phyloP scores from a whole-genome alignment of 2,329 filamentous ascomycete species.

The Keithomyces neogunnii region DNA sequence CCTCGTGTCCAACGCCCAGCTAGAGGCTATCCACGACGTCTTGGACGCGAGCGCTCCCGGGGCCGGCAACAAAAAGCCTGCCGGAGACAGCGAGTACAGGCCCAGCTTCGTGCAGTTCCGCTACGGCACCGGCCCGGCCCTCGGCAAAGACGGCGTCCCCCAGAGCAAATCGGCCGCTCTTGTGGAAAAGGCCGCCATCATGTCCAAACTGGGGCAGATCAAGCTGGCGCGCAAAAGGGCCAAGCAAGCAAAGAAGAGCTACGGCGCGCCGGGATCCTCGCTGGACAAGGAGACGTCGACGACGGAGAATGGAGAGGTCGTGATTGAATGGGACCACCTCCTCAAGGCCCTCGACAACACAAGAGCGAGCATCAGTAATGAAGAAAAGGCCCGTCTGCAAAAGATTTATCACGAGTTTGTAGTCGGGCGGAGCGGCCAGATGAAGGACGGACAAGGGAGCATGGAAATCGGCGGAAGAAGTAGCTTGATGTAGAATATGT shows the following conservation, averaged over 20 bases:
- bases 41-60: conserved; percentile 47
- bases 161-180: conserved; percentile 46
- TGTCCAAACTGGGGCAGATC: conserved; percentile 73
- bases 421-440: conserved; percentile 83
- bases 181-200: conserved; percentile 71
- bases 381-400: conserved; percentile 66
- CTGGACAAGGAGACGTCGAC: conserved; percentile 10
- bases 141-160: conserved; percentile 31
- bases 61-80: conserved; percentile 25
- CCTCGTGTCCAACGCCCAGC: conserved; percentile 88
- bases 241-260: conserved; percentile 23
- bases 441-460: conserved; percentile 85
- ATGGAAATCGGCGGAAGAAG: conserved; percentile 88
- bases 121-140: conserved; percentile 54
- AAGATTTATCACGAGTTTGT: conserved; percentile 91
- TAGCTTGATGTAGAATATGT: conserved; percentile 72
- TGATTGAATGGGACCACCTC: conserved; percentile 79
- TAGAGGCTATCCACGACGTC: conserved; percentile 93
- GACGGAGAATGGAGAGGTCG: conserved; percentile 54
- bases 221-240: conserved; percentile 55
- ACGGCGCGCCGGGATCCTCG: conserved; percentile 9
- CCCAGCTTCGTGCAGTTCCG: conserved; percentile 74
- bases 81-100: conserved; percentile 17
- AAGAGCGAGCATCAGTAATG: conserved; percentile 69
- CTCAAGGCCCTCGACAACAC: conserved; percentile 69